Conservation (phyloP, 179 eudicot species). For the Beta macrorhiza region DNA sequence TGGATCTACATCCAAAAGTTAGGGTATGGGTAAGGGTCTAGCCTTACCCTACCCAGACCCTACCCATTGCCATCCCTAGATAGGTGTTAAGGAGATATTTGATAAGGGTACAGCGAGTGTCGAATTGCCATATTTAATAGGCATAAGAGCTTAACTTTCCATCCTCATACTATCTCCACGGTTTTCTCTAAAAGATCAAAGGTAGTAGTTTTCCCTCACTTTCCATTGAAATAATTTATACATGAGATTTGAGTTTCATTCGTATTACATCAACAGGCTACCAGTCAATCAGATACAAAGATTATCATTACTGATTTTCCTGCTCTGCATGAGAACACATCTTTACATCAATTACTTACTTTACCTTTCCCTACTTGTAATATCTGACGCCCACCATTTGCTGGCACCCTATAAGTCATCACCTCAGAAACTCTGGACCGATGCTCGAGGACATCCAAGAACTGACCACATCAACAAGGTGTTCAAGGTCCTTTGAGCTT, state of each 20-base stretch:
- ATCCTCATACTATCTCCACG: too few species aligned
- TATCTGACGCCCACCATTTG: background rate
- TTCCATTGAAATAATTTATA: background rate
- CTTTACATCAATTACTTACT: background rate
- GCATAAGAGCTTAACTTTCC: too few species aligned
- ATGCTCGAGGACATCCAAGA: slow-evolving; percentile 64
- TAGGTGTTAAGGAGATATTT: too few species aligned
- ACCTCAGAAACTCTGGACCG: slow-evolving; percentile 50
- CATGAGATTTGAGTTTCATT: background rate
- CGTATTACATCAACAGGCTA: background rate
- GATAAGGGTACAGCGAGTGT: too few species aligned
- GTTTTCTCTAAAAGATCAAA: too few species aligned
- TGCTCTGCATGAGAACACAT: background rate
- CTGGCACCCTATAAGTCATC: slow-evolving; percentile 21
- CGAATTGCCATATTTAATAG: too few species aligned
- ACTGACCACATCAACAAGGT: slow-evolving; percentile 70
- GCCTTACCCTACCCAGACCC: too few species aligned
- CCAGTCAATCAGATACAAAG: slow-evolving; percentile 5
- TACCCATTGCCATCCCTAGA: too few species aligned
- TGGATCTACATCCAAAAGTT: too few species aligned
- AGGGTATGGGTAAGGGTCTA: too few species aligned
- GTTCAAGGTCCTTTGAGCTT: slow-evolving; percentile 59
- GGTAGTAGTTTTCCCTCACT: too few species aligned
- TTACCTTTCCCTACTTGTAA: background rate
- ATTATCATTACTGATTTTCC: background rate